Evolutionary conservation across 108 stramenopile species (phyloP), one percentile per base, ranked within the genome.

Genomic region (Cyclotella sp.): DNA sequence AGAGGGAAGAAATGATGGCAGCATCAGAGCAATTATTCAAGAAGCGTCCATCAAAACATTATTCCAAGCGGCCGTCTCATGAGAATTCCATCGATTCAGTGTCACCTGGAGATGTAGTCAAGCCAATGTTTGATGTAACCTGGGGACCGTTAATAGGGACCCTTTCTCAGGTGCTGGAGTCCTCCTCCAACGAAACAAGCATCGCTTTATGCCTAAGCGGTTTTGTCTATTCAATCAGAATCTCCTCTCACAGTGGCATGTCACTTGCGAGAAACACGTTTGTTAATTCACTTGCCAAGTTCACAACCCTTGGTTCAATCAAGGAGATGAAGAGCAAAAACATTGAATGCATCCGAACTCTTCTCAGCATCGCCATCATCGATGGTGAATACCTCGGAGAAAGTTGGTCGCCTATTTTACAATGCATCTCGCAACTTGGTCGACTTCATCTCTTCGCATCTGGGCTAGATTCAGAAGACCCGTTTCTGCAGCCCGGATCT

Each of bases 91-190:
- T 78, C 18, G 86, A 88, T 47, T 76, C 84, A 26, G 84, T 93
- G 16, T 80, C 88, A 44, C 93, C 93, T 24, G 78, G 86, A 19
- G 90, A 93, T 72, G 91, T 92, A 43, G 90, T 94, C 15, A 89
- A 86, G 67, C 93, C 93, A 26, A 99, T 99, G 98, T 98, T 98
- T 68, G 97, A 98, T 83, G 97, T 98, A 8, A 97, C 97, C 6
- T 99, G 99, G 99, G 98, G 98, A 49, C 96, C 98, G 42, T 72
- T 97, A 29, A 84, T 98, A 39, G 98, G 96, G 30, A 92, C 92
- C 40, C 86, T 99, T 43, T 97, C 97, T 6, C 97, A 97, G 67
- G 90, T 92, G 41, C 71, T 97, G 30, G 95, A 96, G 73, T 85
- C 82, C 42, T 85, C 95, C 22, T 86, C 91, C 13, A 93, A 94